Conservation (phyloP, 2,329 filamentous ascomycete species). For the Aspergillus arachidicola region DNA sequence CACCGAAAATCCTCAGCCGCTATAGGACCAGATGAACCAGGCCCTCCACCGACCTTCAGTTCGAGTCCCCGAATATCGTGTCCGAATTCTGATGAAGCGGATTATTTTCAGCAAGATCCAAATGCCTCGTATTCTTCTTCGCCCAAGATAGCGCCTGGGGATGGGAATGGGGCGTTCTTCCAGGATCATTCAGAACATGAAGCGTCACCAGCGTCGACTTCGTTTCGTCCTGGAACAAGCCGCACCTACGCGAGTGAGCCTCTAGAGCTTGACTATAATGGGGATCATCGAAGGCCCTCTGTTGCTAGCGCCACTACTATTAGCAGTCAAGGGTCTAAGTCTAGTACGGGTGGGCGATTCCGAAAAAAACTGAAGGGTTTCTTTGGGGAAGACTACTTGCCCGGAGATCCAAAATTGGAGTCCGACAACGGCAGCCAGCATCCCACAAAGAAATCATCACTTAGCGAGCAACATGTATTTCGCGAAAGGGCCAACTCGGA, state of each 20-base stretch:
- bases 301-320: slow-evolving; percentile 83
- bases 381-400: slow-evolving; percentile 85
- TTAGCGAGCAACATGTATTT: slow-evolving; percentile 57
- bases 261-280: slow-evolving; percentile 62
- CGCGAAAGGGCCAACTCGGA: slow-evolving; percentile 84
- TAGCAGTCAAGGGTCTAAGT: slow-evolving; percentile 81
- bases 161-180: slow-evolving; percentile 39
- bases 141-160: slow-evolving; percentile 29
- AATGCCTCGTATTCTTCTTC: slow-evolving; percentile 36
- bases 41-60: slow-evolving; percentile 23
- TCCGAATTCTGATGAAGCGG: slow-evolving; percentile 23
- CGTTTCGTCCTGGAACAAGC: slow-evolving; percentile 62
- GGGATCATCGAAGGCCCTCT: slow-evolving; percentile 80
- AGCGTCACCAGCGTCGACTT: slow-evolving; percentile 66
- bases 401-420: slow-evolving; percentile 60
- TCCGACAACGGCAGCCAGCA: slow-evolving; percentile 69
- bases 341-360: slow-evolving; percentile 68
- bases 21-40: slow-evolving; percentile 32
- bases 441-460: slow-evolving; percentile 23
- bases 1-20: slow-evolving; percentile 39
- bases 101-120: slow-evolving; percentile 26
- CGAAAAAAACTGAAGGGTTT: slow-evolving; percentile 85
- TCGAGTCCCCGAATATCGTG: slow-evolving; percentile 26
- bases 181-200: slow-evolving; percentile 43
- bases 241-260: slow-evolving; percentile 60